Percentiles rank a stretch among this genome's conserved stretches.
Conservation (phyloP, 2,329 filamentous ascomycete genomes). For the Aspergillus awamori region DNA sequence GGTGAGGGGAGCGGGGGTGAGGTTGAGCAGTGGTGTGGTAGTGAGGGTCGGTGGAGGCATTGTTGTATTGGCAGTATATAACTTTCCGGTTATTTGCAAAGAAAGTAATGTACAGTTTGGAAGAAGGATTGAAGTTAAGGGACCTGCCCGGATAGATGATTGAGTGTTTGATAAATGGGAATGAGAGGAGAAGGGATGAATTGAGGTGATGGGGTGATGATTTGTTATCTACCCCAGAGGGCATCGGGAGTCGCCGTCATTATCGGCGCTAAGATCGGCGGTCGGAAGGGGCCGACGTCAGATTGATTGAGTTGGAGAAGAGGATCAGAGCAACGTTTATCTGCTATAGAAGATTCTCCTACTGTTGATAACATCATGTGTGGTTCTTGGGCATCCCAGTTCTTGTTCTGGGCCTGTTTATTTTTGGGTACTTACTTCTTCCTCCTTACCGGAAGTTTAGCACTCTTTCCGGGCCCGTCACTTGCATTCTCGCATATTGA, state of each 20-base stretch:
- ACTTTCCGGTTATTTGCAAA: no score
- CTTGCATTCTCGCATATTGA: no score
- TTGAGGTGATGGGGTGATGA: background rate
- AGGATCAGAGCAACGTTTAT: background rate
- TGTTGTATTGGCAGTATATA: background rate
- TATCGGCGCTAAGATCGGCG: background rate
- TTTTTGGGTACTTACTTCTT: no score
- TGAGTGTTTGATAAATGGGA: background rate
- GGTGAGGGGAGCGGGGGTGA: slow-evolving; percentile 69
- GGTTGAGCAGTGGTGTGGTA: slow-evolving; percentile 40
- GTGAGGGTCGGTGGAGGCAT: slow-evolving; percentile 40
- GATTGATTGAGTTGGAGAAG: background rate
- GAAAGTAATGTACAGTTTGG: no score
- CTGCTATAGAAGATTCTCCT: no score
- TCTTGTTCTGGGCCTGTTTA: no score
- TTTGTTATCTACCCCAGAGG: background rate
- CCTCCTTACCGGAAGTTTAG: no score
- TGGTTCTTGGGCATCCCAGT: no score
- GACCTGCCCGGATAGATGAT: background rate
- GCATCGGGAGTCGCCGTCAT: slow-evolving; percentile 17
- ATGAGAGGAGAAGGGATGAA: background rate
- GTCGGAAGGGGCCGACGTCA: slow-evolving; percentile 16
- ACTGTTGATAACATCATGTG: no score
- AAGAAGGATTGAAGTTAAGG: background rate
- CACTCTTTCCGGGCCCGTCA: no score